Percentiles rank a stretch among this genome's conserved stretches.
Conservation (phyloP, 2,329 filamentous ascomycete species). For the Exophiala sp. region DNA sequence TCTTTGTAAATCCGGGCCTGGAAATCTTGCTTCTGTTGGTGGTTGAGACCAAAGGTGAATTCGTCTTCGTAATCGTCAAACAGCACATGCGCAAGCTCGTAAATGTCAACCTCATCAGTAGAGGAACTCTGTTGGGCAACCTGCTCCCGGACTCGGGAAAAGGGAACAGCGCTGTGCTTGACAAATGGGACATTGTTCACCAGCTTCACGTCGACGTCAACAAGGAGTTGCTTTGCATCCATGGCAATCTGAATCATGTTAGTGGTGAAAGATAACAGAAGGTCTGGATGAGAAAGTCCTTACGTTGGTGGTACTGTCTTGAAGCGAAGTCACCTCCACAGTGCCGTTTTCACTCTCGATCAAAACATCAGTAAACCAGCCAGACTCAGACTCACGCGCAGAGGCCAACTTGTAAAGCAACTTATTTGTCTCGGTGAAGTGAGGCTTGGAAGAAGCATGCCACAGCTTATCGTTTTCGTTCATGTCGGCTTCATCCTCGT, state of each 20-base stretch:
- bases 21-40: slow-evolving; percentile 38
- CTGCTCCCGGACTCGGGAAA: slow-evolving; percentile 32
- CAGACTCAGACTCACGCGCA: background rate
- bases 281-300: background rate
- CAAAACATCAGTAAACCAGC: slow-evolving; percentile 10
- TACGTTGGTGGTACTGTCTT: slow-evolving; percentile 3
- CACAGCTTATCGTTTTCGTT: slow-evolving; percentile 63
- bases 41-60: slow-evolving; percentile 41
- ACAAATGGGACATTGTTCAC: slow-evolving; percentile 59
- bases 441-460: slow-evolving; percentile 58
- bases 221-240: slow-evolving; percentile 15
- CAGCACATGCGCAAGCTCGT: slow-evolving; percentile 81
- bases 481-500: slow-evolving; percentile 56
- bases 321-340: slow-evolving; percentile 16
- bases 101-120: slow-evolving; percentile 54
- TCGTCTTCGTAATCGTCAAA: slow-evolving; percentile 60
- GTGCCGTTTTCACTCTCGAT: background rate
- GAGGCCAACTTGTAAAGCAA: slow-evolving; percentile 19
- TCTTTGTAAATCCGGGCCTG: slow-evolving; percentile 48
- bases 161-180: slow-evolving; percentile 27
- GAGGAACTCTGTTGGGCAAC: slow-evolving; percentile 16
- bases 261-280: background rate
- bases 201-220: slow-evolving; percentile 39
- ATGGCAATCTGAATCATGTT: slow-evolving; percentile 4
- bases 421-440: slow-evolving; percentile 20